Percentiles rank a stretch among this genome's conserved stretches.
phyloP scores from a whole-genome alignment of 2,329 filamentous ascomycete genomes.

The Neopestalotiopsis clavispora region DNA sequence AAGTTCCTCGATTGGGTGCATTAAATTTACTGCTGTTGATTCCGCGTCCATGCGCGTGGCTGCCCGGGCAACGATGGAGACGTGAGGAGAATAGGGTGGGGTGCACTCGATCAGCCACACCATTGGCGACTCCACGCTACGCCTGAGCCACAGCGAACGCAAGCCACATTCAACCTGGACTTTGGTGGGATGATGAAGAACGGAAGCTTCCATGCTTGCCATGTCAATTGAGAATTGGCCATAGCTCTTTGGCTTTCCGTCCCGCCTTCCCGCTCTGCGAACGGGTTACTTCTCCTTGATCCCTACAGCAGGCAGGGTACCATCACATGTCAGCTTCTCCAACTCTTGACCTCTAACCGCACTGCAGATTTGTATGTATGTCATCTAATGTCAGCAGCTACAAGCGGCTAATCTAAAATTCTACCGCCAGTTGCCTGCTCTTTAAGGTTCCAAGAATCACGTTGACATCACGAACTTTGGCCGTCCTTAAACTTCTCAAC shows the following conservation, averaged over 20 bases:
- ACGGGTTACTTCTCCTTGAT: not conserved
- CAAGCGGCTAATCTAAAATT: not conserved
- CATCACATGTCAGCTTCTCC: not conserved
- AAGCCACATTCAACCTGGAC: not conserved
- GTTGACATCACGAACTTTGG: slow-evolving; percentile 5
- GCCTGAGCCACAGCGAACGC: not conserved
- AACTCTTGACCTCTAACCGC: not conserved
- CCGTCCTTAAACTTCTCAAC: not conserved
- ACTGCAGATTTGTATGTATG: not conserved
- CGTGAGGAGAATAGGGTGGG: not conserved
- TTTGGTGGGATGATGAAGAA: not conserved
- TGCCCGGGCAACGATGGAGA: not conserved
- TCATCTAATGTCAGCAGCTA: not conserved
- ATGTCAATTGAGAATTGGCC: not conserved
- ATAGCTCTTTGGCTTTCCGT: not conserved
- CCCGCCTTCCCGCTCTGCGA: not conserved
- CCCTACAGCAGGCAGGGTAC: not conserved
- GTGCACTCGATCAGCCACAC: not conserved
- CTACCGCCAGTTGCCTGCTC: not conserved
- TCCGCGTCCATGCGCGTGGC: not conserved
- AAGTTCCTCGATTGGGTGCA: not conserved
- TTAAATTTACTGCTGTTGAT: slow-evolving; percentile 8
- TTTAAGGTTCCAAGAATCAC: not conserved
- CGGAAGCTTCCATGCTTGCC: not conserved
- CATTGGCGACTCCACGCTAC: too few species aligned